These are phyloP conservation scores for Leptographium lundbergii DNA, from an alignment of 2,329 filamentous ascomycete genomes.

Conservation along the genomic window DNA sequence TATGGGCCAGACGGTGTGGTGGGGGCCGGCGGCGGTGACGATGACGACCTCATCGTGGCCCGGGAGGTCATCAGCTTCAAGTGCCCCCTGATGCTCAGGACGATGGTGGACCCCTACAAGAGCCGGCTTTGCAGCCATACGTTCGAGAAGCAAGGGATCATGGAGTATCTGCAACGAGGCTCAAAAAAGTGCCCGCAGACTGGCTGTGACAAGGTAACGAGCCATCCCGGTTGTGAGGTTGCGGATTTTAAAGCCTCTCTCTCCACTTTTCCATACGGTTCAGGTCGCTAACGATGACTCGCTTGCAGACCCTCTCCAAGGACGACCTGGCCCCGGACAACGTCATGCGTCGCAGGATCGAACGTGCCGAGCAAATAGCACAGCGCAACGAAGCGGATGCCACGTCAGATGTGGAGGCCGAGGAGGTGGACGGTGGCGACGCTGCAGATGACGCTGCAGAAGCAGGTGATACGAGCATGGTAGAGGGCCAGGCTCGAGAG, in stretches of 20 bases:
- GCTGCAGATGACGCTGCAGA: background rate
- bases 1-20: slow-evolving; percentile 16
- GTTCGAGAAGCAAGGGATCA: slow-evolving; percentile 54
- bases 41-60: slow-evolving; percentile 58
- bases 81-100: slow-evolving; percentile 55
- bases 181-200: slow-evolving; percentile 46
- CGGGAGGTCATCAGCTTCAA: slow-evolving; percentile 51
- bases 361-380: slow-evolving; percentile 35
- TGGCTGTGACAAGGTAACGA: slow-evolving; percentile 45
- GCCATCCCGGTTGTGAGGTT: slow-evolving; percentile 6
- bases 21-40: slow-evolving; percentile 45
- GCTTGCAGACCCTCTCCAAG: slow-evolving; percentile 31
- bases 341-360: slow-evolving; percentile 43
- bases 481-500: slow-evolving; percentile 11
- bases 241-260: background rate
- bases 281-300: background rate
- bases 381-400: slow-evolving; percentile 26
- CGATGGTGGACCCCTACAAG: slow-evolving; percentile 54
- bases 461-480: slow-evolving; percentile 7
- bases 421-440: slow-evolving; percentile 22
- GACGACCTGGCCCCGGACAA: slow-evolving; percentile 44
- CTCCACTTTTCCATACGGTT: background rate
- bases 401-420: slow-evolving; percentile 22
- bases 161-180: slow-evolving; percentile 32
- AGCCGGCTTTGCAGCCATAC: slow-evolving; percentile 57